Conservation (phyloP, 2,329 filamentous ascomycete species). For the Sporothrix variecibatus region DNA sequence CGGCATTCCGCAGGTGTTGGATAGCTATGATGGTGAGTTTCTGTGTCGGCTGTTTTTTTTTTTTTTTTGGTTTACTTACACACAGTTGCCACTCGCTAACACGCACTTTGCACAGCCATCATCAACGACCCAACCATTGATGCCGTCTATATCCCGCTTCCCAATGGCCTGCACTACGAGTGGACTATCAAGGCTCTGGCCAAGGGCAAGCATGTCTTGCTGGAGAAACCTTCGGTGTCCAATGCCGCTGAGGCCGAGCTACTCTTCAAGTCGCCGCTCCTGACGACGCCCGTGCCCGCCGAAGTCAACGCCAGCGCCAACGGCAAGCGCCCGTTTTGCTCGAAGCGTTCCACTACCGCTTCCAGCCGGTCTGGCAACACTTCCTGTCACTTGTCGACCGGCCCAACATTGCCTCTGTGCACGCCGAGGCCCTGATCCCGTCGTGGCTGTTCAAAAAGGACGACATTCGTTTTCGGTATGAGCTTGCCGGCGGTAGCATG, state of each 20-base stretch:
- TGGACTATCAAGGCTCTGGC: slow-evolving; percentile 52
- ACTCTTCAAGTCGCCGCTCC: slow-evolving; percentile 46
- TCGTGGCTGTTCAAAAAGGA: slow-evolving; percentile 38
- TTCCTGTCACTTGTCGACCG: slow-evolving; percentile 46
- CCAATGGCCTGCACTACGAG: slow-evolving; percentile 46
- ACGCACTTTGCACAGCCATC: slow-evolving; percentile 14
- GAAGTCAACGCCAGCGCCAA: slow-evolving; percentile 1
- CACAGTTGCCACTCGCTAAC: neutral
- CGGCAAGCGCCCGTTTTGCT: slow-evolving; percentile 46
- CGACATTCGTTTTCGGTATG: slow-evolving; percentile 41
- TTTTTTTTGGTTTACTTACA: neutral
- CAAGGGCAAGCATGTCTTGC: slow-evolving; percentile 56
- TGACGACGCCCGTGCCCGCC: slow-evolving; percentile 36
- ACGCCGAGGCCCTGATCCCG: slow-evolving; percentile 38
- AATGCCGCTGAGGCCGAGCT: slow-evolving; percentile 48
- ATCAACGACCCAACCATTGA: slow-evolving; percentile 45
- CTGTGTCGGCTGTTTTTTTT: neutral
- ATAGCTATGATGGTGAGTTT: slow-evolving; percentile 51
- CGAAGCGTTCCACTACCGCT: slow-evolving; percentile 55
- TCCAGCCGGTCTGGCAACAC: slow-evolving; percentile 50
- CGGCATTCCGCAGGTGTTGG: slow-evolving; percentile 51
- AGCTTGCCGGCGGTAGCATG: slow-evolving; percentile 34
- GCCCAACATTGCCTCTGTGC: slow-evolving; percentile 42
- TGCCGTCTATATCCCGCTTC: slow-evolving; percentile 54
- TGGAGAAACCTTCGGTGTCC: slow-evolving; percentile 55